A percentile compares a stretch with the other conserved stretches of the same genome.
phyloP scores from a whole-genome alignment of 1,284 basidiomycete species.

The Ustilago tritici region DNA sequence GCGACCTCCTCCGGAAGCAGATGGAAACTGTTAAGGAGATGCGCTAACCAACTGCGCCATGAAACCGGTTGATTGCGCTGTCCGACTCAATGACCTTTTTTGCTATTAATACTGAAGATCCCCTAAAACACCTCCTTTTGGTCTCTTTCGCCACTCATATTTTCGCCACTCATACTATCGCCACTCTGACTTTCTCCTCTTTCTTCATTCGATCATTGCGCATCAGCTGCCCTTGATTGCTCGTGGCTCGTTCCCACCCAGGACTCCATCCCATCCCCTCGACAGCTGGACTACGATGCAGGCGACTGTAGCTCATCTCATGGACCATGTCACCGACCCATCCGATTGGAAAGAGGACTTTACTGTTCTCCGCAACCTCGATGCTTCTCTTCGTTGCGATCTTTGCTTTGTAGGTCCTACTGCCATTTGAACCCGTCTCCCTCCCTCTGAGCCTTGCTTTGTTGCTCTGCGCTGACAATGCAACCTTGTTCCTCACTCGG shows the following conservation, averaged over 20 bases:
- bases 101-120: too few relatives aligned
- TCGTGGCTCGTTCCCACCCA: neutral
- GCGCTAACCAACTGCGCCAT: slow-evolving; percentile 58
- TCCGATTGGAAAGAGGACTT: slow-evolving; percentile 62
- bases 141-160: too few relatives aligned
- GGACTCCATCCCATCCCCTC: neutral
- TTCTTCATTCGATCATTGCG: too few relatives aligned
- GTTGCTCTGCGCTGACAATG: neutral
- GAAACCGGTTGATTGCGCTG: slow-evolving; percentile 14
- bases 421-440: neutral
- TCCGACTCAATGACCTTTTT: too few relatives aligned
- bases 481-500: neutral
- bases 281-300: slow-evolving; percentile 10
- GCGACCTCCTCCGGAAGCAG: slow-evolving; percentile 56
- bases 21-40: slow-evolving; percentile 53
- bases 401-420: slow-evolving; percentile 54
- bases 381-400: slow-evolving; percentile 60
- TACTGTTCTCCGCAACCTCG: slow-evolving; percentile 52
- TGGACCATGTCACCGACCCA: slow-evolving; percentile 62
- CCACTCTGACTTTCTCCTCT: too few relatives aligned
- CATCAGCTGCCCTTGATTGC: neutral
- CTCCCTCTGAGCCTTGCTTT: neutral
- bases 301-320: slow-evolving; percentile 22
- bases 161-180: too few relatives aligned
- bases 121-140: too few relatives aligned